Evolutionary conservation across 2,329 filamentous ascomycete species (phyloP), one percentile per base, ranked within the genome.

Genomic region (Fusarium transvaalense): DNA sequence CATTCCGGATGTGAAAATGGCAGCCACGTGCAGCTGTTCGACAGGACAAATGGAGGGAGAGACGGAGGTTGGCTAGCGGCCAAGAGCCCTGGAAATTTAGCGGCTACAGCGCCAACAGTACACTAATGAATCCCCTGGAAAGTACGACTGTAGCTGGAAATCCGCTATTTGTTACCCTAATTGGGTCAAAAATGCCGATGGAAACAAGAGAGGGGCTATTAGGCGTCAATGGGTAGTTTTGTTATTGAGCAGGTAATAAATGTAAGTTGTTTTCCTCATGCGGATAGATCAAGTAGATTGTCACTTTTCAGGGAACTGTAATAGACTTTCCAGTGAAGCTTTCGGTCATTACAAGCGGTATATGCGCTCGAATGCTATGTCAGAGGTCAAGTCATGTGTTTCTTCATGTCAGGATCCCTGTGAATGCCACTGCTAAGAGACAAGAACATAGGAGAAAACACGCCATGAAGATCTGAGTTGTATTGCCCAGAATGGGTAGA

Each of bases 331-430:
- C 10, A 37, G 14, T 48, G 29, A 48, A 34, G 51, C 15, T 27
- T 60, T 42, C 21, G n/a, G 39, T 51, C 23, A 17, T 29, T 56
- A 52, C 17, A 59, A 42, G 68, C 68, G 68, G 64, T 69, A 68
- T 59, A 60, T 47, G 60, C 50, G 42, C 68, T 66, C 41, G 38
- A 58, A 58, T 39, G 38, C 61, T 42, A 46, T 63, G 61, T 54
- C 46, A 51, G 23, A 47, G 53, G 34, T n/a, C 13, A 31, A 34
- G 63, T 63, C 68, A 69, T 53, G 50, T 67, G 53, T 60, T 39
- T 32, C 56, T 41, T 41, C 53, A 68, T 31, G 29, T 29, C 34
- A 57, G 42, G 19, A 62, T 58, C 63, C 52, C 46, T 50, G 62
- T 45, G 46, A 25, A n/a, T n/a, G n/a, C n/a, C n/a, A n/a, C n/a